Conservation (phyloP, 306 rosid species). For the Lablab purpureus region DNA sequence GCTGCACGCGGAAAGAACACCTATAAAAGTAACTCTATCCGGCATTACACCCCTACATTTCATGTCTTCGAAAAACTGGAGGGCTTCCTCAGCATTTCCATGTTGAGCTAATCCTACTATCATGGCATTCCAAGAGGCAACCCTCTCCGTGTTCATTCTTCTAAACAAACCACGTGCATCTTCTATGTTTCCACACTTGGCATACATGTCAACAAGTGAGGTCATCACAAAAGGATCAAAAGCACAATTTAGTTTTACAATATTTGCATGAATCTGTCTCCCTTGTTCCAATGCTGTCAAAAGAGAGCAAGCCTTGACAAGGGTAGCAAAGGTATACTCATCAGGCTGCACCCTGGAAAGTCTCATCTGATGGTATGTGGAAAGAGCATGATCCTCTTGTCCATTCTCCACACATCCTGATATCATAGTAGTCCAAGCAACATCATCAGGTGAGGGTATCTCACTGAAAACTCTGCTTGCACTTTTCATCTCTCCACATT, state of each 20-base stretch:
- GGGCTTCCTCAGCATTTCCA: conserved; percentile 79
- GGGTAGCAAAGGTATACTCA: conserved; percentile 83
- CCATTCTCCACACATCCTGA: conserved; percentile 86
- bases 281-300: conserved; percentile 84
- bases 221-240: conserved; percentile 78
- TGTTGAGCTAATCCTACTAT: conserved; percentile 85
- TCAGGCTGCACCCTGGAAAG: conserved; percentile 73
- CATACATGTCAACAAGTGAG: conserved; percentile 90
- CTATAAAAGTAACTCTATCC: conserved; percentile 78
- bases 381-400: conserved; percentile 69
- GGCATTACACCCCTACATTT: conserved; percentile 58
- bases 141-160: conserved; percentile 52
- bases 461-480: conserved; percentile 61
- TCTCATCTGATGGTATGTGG: conserved; percentile 74
- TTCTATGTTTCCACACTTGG: conserved; percentile 79
- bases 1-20: conserved; percentile 84
- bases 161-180: conserved; percentile 69
- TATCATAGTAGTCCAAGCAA: conserved; percentile 93
- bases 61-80: conserved; percentile 66
- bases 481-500: conserved; percentile 78
- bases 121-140: conserved; percentile 88
- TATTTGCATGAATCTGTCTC: conserved; percentile 80
- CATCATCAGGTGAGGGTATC: conserved; percentile 71
- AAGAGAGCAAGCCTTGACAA: conserved; percentile 75
- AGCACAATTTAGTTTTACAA: conserved; percentile 69